Conservation (phyloP, 345 rosid genomes). For the Hevea brasiliensis region DNA sequence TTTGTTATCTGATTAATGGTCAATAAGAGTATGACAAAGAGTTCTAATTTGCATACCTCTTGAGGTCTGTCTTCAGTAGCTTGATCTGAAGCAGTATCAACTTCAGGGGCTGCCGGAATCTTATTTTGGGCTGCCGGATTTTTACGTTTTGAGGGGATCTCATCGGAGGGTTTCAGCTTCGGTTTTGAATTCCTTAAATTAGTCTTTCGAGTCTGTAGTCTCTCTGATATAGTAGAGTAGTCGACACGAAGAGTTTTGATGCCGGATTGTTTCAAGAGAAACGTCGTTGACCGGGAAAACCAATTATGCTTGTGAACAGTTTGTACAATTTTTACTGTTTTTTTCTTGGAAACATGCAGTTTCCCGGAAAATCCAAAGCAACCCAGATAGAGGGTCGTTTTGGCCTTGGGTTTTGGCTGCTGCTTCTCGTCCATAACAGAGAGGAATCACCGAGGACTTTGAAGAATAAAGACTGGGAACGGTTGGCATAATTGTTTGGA, state of each 20-base stretch:
- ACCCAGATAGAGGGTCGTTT: slow-evolving; percentile 28
- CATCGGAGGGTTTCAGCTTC: slow-evolving; percentile 16
- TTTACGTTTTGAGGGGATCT: neutral
- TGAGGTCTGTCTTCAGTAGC: neutral
- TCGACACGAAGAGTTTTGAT: slow-evolving; percentile 47
- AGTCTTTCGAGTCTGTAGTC: neutral
- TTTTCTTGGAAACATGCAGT: neutral
- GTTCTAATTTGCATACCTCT: slow-evolving; percentile 3
- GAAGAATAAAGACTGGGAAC: neutral
- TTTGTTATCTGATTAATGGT: neutral
- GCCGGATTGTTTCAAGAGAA: slow-evolving; percentile 37
- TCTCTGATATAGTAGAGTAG: slow-evolving; percentile 21
- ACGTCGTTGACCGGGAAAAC: slow-evolving; percentile 32
- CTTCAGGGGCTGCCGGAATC: neutral
- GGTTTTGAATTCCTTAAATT: slow-evolving; percentile 15
- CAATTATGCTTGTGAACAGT: neutral
- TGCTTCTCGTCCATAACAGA: slow-evolving; percentile 34
- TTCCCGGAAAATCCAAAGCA: slow-evolving; percentile 50
- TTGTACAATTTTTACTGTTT: slow-evolving; percentile 15
- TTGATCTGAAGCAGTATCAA: too few species aligned
- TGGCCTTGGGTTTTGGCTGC: slow-evolving; percentile 17
- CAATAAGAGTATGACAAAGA: neutral
- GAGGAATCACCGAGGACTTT: slow-evolving; percentile 3
- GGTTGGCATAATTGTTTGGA: neutral
- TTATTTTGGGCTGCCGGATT: neutral